Base-by-base conservation (phyloP, 2,329 filamentous ascomycete genomes). In the Botrytis paeoniae region DNA sequence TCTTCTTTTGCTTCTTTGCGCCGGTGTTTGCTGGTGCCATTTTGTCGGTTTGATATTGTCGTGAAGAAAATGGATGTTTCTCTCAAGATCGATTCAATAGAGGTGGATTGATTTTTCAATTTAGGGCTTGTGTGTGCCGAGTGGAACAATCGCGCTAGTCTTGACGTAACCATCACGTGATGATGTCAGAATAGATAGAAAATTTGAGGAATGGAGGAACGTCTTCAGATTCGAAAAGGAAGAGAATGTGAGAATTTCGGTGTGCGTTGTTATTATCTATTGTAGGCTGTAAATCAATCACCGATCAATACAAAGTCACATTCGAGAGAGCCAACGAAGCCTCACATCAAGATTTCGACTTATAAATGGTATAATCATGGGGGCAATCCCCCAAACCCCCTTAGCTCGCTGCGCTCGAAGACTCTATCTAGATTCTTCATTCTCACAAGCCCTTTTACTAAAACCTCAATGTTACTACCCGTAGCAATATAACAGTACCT, bases 1-100 rank as follows among this genome's bases (percentile, higher is more conserved):
- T 93, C 90, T 93, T 92, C 90, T 92, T 93, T 85, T 92, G 89
- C 87, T 92, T 92, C 89, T 92, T 92, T 82, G 88, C 90, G 83
- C 90, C 90, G 82, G 89, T 86, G 82, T 85, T 85, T 85, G 85
- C 85, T 81, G 85, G 85, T 82, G 86, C 85, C 74, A 75, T 75
- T 61, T 71, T 75, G 71, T 70, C 72, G 69, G 35, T 73, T 73
- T 74, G 61, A 43, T 74, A 65, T 73, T 74, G 41, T 73, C 71
- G 72, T 64, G 59, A 69, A 62, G 66, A 57, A 66, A 59, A 73
- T 63, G 57, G 59, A 39, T 73, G 54, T 25, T 57, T 16, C 16
- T 72, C 57, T 39, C 54, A 39, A 72, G 45, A 68, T 61, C 64
- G 51, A 68, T 72, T 68, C 57, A 71, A 60, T 48, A 57, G 51